Percentiles rank a stretch among this genome's conserved stretches.
These are phyloP conservation scores for Juglanconis juglandina DNA, from an alignment of 2,329 filamentous ascomycete genomes.

Conservation along the genomic window DNA sequence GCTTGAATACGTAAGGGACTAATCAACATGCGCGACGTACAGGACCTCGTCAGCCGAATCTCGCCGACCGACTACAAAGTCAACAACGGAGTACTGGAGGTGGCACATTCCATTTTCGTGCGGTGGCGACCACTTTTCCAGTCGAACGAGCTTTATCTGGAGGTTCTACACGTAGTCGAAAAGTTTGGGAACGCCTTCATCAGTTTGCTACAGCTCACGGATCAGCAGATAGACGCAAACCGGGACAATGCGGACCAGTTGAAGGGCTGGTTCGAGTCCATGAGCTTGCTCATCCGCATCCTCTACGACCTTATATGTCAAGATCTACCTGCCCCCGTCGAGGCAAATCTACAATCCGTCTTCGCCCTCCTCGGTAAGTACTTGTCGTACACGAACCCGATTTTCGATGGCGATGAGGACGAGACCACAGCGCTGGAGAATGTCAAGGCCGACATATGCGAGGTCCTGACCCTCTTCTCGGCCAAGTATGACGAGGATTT, in stretches of 20 bases:
- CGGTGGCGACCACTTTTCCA: conserved; percentile 92
- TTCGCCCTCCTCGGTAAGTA: conserved; percentile 86
- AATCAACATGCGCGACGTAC: conserved; percentile 16
- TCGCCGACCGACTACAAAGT: conserved; percentile 76
- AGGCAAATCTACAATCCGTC: conserved; percentile 78
- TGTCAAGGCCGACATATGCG: conserved; percentile 91
- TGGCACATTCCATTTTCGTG: conserved; percentile 96
- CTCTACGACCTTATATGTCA: conserved; percentile 97
- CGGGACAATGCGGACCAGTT: conserved; percentile 71
- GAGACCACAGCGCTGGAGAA: conserved; percentile 82
- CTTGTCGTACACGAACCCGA: conserved; percentile 79
- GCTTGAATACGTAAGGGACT: neutral
- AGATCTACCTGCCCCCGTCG: conserved; percentile 90
- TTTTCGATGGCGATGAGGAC: conserved; percentile 84
- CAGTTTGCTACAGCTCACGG: conserved; percentile 68
- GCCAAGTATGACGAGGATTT: conserved; percentile 97
- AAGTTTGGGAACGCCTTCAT: conserved; percentile 85
- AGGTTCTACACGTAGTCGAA: conserved; percentile 91
- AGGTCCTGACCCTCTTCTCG: conserved; percentile 82
- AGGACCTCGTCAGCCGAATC: conserved; percentile 86
- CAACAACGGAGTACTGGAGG: conserved; percentile 92
- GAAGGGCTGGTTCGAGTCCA: conserved; percentile 74
- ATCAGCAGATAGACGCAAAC: conserved; percentile 70
- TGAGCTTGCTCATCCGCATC: conserved; percentile 87
- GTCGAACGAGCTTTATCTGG: conserved; percentile 86